A percentile compares a stretch with the other conserved stretches of the same genome.
Evolutionary conservation across 176 grass and related monocot species (phyloP).

Genomic region (Eragrostis nindensis): DNA sequence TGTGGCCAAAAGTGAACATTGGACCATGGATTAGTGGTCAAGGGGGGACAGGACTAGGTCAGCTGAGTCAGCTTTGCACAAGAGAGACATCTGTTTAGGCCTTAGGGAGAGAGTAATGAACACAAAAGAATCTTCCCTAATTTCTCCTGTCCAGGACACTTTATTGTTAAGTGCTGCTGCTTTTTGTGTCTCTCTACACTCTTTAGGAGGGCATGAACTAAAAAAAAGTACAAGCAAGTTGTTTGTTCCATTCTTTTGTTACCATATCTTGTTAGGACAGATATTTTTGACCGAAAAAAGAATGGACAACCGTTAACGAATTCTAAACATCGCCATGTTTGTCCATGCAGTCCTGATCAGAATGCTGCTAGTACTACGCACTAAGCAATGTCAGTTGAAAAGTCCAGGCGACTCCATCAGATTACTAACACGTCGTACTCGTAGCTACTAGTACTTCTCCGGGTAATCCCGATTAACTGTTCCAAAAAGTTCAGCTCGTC

Average conservation of each 20-base stretch:
- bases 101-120: background rate
- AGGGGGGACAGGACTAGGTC: background rate
- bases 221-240: constrained; percentile 7
- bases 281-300: background rate
- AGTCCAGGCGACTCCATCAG: background rate
- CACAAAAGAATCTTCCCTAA: background rate
- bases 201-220: background rate
- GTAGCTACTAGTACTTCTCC: background rate
- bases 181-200: background rate
- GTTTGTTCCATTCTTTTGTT: background rate
- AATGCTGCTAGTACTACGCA: background rate
- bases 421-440: background rate
- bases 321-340: background rate
- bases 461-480: background rate
- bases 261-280: background rate
- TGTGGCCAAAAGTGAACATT: constrained; percentile 33
- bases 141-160: background rate
- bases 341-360: background rate
- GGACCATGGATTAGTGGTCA: constrained; percentile 21
- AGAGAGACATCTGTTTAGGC: background rate
- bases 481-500: background rate
- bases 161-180: background rate
- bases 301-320: background rate
- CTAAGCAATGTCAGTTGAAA: background rate
- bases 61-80: constrained; percentile 42